Base-by-base conservation (phyloP, 495 filamentous ascomycete species). In the Daldinia loculata region DNA sequence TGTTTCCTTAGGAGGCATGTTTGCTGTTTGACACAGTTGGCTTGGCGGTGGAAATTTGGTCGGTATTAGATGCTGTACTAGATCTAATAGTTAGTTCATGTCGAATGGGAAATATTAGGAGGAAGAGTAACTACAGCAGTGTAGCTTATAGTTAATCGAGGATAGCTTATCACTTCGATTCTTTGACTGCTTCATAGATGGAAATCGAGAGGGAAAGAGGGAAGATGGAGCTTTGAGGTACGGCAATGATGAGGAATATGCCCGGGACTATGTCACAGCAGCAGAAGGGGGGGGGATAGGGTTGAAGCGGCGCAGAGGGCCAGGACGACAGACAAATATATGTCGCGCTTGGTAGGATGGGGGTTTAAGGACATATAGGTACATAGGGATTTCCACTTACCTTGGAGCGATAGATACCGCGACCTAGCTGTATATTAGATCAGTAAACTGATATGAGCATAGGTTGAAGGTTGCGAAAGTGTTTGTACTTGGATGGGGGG, bases 1-100 rank as follows among this genome's bases (percentile, higher is more conserved):
- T 4, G 26, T 34, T 1, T 30, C 30, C 4, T 59, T 69, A 15
- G 66, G 11, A 17, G 66, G 36, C 56, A 61, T 67, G 6, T 12
- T 29, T 36, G 14, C 39, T 51, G 12, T 26, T 52, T 36, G 45
- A 17, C 22, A 22, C n/a, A 7, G 17, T 56, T 15, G 53, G 22
- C 6, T 53, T 12, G 26, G 19, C 27, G 29, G 14, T 4, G 4
- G 17, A 14, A 6, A 22, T 17, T 15, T 36, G 30, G 30, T 48
- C 0, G 53, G 9, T 56, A n/a, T 11, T 48, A 22, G 8, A 56
- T 38, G 2, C 53, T 56, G 7, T 32, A 30, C 12, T 48, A 17
- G 51, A 19, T 30, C 17, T 5, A 11, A 19, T 17, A 30, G 27
- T 36, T 36, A 36, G 53, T 36, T 7, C 8, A 48, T 22, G 19